phyloP scores from a whole-genome alignment of 169 alveolate species.

The Cryptosporidium sp. region DNA sequence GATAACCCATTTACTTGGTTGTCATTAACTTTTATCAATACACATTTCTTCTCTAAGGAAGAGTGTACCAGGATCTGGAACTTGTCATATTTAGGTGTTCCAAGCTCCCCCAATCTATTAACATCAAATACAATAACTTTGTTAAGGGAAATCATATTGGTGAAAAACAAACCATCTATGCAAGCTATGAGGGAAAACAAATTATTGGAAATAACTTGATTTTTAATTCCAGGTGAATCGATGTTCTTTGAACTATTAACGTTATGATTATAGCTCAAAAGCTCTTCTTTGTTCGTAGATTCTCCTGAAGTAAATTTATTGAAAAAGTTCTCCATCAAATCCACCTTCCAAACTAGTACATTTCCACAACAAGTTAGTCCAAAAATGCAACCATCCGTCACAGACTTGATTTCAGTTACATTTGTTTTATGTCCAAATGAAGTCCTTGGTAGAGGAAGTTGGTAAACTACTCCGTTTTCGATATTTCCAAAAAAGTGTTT shows the following conservation, averaged over 20 bases:
- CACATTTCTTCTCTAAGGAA: conserved; percentile 30
- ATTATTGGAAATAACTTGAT: conserved; percentile 13
- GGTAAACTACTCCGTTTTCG: conserved; percentile 67
- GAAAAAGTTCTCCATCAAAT: conserved; percentile 20
- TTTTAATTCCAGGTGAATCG: neutral
- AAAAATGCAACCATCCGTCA: conserved; percentile 69
- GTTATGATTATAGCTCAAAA: neutral
- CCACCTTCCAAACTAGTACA: conserved; percentile 64
- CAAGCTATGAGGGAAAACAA: conserved; percentile 40
- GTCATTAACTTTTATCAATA: conserved; percentile 20
- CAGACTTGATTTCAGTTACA: conserved; percentile 37
- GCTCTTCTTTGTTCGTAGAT: neutral
- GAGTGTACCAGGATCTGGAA: conserved; percentile 52
- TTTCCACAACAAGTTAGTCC: conserved; percentile 61
- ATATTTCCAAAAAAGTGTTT: conserved; percentile 64
- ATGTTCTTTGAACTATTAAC: neutral
- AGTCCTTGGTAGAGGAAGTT: conserved; percentile 39
- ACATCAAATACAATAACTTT: conserved; percentile 59
- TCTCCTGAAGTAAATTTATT: neutral
- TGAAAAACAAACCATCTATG: conserved; percentile 52
- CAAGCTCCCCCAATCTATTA: conserved; percentile 59
- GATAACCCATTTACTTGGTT: neutral
- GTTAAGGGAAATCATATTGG: conserved; percentile 7
- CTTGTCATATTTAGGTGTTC: conserved; percentile 50
- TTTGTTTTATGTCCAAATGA: neutral